Evolutionary conservation across 805 yeast genomes (phyloP).

Genomic region (Zygosaccharomyces rouxii): DNA sequence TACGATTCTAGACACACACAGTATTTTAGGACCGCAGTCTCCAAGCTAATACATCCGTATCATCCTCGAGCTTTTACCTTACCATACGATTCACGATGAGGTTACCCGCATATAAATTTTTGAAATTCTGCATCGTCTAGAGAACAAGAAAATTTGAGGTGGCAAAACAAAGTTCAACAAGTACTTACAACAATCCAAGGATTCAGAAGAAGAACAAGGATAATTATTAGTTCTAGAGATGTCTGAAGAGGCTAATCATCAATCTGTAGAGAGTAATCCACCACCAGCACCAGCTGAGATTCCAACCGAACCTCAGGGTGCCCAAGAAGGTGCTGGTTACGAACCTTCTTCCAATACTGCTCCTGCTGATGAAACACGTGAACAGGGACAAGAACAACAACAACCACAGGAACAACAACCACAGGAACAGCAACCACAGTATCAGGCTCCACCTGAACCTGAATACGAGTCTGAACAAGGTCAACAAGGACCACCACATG

Average conservation of each 20-base stretch:
- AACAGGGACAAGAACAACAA: conserved; percentile 9
- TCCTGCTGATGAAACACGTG: neutral
- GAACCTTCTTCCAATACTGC: neutral
- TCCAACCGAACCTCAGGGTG: neutral
- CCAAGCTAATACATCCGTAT: neutral
- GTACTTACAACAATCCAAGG: neutral
- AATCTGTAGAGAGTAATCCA: neutral
- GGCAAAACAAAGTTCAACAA: conserved; percentile 1
- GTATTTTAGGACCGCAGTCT: neutral
- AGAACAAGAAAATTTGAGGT: conserved; percentile 4
- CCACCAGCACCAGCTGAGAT: conserved; percentile 3
- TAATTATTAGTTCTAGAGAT: neutral
- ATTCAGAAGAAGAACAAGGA: neutral
- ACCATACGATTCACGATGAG: neutral
- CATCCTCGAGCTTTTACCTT: neutral
- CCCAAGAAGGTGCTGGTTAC: neutral
- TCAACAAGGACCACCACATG: conserved; percentile 18
- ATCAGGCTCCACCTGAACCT: conserved; percentile 7
- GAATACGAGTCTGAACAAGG: conserved; percentile 13
- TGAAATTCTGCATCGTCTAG: neutral
- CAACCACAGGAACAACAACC: conserved; percentile 14
- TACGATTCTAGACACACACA: neutral
- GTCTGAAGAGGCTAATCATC: conserved; percentile 7
- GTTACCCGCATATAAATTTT: conserved; percentile 3
- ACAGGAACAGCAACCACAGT: conserved; percentile 9